A percentile compares a stretch with the other conserved stretches of the same genome.
Evolutionary conservation across 2,329 filamentous ascomycete genomes (phyloP).

Genomic region (Trichophyton schoenleinii): DNA sequence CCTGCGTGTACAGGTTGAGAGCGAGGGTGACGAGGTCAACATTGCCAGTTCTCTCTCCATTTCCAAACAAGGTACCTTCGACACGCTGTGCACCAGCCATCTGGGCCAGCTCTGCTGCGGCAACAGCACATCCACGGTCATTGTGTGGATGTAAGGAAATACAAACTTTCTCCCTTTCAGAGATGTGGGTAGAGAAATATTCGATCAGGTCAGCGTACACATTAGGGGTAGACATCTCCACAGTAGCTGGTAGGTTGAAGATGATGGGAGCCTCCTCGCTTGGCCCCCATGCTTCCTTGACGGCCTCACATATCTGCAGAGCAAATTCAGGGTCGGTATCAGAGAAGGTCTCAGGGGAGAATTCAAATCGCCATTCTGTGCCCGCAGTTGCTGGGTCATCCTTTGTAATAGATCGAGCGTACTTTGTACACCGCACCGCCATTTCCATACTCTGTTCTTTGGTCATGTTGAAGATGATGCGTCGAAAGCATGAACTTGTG

Average conservation of each 20-base stretch:
- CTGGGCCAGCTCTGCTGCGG: constrained; percentile 81
- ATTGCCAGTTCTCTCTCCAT: constrained; percentile 90
- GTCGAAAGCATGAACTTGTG: constrained; percentile 88
- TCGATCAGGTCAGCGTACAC: constrained; percentile 94
- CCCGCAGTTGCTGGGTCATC: constrained; percentile 46
- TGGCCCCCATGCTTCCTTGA: constrained; percentile 87
- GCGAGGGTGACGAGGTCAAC: constrained; percentile 88
- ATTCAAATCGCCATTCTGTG: constrained; percentile 44
- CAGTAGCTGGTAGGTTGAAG: constrained; percentile 92
- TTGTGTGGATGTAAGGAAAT: constrained; percentile 92
- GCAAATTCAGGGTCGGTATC: constrained; percentile 77
- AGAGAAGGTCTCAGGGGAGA: constrained; percentile 57
- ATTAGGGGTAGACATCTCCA: constrained; percentile 90
- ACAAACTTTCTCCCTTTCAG: constrained; percentile 71
- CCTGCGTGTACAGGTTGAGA: constrained; percentile 90
- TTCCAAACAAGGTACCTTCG: constrained; percentile 86
- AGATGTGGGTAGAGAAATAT: constrained; percentile 80
- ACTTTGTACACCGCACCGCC: constrained; percentile 73
- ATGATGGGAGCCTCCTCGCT: constrained; percentile 70
- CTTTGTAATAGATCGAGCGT: constrained; percentile 83
- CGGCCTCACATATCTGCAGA: constrained; percentile 74
- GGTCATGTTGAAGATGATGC: constrained; percentile 76
- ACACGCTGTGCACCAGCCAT: constrained; percentile 95
- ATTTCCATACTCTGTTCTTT: constrained; percentile 70
- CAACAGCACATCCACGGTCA: constrained; percentile 79